Percentiles rank a stretch among this genome's conserved stretches.
Conservation (phyloP, 306 rosid species). For the Morella rubra region DNA sequence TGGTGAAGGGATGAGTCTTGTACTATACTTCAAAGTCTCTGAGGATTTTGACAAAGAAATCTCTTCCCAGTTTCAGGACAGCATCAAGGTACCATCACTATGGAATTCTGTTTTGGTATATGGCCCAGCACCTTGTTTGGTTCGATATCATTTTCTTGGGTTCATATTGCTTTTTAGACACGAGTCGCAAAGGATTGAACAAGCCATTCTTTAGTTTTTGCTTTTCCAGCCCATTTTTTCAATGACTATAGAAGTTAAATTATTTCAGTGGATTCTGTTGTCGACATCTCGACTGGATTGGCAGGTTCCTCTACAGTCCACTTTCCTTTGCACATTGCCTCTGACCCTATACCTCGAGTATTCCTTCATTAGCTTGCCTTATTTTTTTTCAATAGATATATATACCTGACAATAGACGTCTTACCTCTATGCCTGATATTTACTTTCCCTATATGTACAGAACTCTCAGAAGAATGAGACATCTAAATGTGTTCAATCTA, state of each 20-base stretch:
- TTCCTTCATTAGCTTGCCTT: neutral
- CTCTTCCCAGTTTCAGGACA: conserved; percentile 77
- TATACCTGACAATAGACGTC: neutral
- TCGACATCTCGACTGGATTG: neutral
- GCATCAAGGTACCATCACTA: conserved; percentile 56
- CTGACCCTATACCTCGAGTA: neutral
- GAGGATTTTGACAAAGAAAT: conserved; percentile 62
- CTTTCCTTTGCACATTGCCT: neutral
- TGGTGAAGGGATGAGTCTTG: conserved; percentile 92
- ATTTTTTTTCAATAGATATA: neutral
- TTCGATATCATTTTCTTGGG: conserved; percentile 6
- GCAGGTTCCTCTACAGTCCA: neutral
- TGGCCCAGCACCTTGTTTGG: neutral
- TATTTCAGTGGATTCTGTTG: neutral
- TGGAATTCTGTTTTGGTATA: neutral
- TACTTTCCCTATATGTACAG: no score
- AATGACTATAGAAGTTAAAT: neutral
- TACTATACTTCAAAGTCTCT: conserved; percentile 67
- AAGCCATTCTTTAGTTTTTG: neutral
- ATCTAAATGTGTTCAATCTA: no score
- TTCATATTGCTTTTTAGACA: neutral
- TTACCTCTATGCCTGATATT: neutral
- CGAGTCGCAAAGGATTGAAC: neutral
- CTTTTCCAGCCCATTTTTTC: neutral
- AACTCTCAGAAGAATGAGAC: no score